Conservation (phyloP, 192 early-diverging fungal genomes). For the Allomyces javanicus region DNA sequence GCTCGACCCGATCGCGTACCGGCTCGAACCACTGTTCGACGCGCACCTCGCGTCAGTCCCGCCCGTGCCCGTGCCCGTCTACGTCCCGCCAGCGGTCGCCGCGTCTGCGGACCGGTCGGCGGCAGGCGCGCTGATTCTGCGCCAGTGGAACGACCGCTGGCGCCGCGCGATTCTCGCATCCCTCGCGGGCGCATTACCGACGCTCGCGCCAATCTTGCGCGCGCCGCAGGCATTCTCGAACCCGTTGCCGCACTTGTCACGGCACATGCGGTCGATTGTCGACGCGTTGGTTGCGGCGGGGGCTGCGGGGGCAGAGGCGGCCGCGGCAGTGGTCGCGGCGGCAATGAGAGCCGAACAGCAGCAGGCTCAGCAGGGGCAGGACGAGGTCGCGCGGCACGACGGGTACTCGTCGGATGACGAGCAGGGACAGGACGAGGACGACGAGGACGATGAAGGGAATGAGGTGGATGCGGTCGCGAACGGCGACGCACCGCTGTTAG, state of each 20-base stretch:
- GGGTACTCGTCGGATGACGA: background rate
- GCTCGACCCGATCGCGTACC: background rate
- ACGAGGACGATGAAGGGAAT: background rate
- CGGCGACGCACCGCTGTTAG: background rate
- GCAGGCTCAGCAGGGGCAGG: background rate
- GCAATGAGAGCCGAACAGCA: background rate
- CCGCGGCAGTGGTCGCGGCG: background rate
- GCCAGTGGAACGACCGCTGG: no score
- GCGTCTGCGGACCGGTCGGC: background rate
- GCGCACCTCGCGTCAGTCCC: background rate
- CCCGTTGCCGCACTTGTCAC: background rate
- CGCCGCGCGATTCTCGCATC: no score
- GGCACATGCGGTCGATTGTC: background rate
- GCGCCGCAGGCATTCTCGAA: background rate
- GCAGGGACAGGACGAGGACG: background rate
- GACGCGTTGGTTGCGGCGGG: background rate
- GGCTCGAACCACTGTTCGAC: background rate
- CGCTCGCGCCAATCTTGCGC: no score
- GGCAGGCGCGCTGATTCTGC: no score
- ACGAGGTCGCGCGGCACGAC: background rate
- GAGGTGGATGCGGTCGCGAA: background rate
- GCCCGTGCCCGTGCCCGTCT: background rate
- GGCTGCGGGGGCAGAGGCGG: background rate
- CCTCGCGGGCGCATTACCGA: no score
- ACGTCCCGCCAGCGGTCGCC: background rate